phyloP scores from a whole-genome alignment of 208 protist species.

The Porcisia deanei region DNA sequence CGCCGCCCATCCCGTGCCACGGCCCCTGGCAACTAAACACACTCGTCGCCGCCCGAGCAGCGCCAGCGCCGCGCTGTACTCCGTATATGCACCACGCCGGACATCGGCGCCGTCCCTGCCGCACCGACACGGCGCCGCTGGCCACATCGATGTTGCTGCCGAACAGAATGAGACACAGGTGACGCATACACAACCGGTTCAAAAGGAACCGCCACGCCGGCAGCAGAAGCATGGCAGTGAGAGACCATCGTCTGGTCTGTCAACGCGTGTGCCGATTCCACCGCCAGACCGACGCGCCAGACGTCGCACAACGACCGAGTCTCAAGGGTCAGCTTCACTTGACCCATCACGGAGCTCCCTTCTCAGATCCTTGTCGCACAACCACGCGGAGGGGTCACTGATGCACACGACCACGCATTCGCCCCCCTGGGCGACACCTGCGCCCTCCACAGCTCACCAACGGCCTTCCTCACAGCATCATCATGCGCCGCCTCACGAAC shows the following conservation, averaged over 20 bases:
- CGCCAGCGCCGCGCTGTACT: conserved; percentile 9
- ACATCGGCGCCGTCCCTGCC: not conserved
- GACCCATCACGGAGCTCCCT: too few species aligned
- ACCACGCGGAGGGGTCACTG: not conserved
- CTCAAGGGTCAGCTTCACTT: not conserved
- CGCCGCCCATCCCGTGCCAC: not conserved
- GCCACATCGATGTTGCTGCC: not conserved
- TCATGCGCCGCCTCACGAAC: not conserved
- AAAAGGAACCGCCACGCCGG: not conserved
- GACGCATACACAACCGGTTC: not conserved
- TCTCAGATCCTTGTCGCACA: too few species aligned
- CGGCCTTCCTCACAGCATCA: not conserved
- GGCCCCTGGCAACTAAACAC: not conserved
- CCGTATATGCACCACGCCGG: conserved; percentile 3
- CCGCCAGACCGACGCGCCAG: conserved; percentile 2
- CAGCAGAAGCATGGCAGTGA: not conserved
- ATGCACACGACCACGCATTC: not conserved
- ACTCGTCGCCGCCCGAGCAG: conserved; percentile 10
- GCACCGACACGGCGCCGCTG: not conserved
- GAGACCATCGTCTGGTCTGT: not conserved
- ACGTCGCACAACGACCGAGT: not conserved
- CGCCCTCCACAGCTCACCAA: not conserved
- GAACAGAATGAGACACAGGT: not conserved
- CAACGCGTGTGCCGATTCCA: conserved; percentile 8
- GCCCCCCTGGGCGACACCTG: not conserved